Conservation (phyloP, 1,284 basidiomycete species). For the Laetiporus sulphureus region DNA sequence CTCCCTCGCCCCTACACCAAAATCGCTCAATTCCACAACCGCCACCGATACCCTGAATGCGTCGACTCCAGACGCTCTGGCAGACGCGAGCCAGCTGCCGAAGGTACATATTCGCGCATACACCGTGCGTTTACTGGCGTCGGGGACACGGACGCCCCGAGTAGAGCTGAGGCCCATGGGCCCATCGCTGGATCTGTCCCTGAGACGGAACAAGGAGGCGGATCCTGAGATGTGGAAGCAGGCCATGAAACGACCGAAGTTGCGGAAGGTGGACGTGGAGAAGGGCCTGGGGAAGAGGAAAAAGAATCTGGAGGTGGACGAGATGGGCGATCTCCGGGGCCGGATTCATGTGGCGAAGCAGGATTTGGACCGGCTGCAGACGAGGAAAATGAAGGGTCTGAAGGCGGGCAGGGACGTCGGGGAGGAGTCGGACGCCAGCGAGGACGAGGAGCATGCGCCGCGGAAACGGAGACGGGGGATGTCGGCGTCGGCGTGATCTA, state of each 20-base stretch:
- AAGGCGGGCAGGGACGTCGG: constrained; percentile 38
- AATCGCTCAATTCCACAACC: constrained; percentile 40
- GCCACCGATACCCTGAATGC: constrained; percentile 20
- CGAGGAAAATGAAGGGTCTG: constrained; percentile 88
- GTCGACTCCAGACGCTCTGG: constrained; percentile 18
- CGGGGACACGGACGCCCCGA: constrained; percentile 74
- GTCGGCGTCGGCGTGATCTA: constrained; percentile 4
- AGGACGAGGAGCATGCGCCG: constrained; percentile 12
- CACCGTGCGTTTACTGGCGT: constrained; percentile 68
- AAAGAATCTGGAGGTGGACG: constrained; percentile 95
- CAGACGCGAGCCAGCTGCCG: constrained; percentile 52
- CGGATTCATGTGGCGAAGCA: constrained; percentile 88
- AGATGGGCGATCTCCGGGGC: constrained; percentile 95
- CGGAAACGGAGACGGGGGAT: constrained; percentile 16
- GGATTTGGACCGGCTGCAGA: constrained; percentile 83
- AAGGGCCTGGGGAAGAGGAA: constrained; percentile 87
- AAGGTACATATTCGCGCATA: constrained; percentile 88
- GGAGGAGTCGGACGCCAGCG: constrained; percentile 16
- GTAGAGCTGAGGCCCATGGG: constrained; percentile 88
- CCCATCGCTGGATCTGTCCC: constrained; percentile 79
- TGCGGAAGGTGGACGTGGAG: constrained; percentile 82
- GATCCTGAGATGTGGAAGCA: constrained; percentile 77
- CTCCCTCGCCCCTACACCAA: constrained; percentile 65
- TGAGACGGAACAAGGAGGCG: constrained; percentile 72
- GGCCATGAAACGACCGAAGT: constrained; percentile 80